These are phyloP conservation scores for Yamagishiella unicocca DNA, from an alignment of 139 green algal species.

Conservation along the genomic window DNA sequence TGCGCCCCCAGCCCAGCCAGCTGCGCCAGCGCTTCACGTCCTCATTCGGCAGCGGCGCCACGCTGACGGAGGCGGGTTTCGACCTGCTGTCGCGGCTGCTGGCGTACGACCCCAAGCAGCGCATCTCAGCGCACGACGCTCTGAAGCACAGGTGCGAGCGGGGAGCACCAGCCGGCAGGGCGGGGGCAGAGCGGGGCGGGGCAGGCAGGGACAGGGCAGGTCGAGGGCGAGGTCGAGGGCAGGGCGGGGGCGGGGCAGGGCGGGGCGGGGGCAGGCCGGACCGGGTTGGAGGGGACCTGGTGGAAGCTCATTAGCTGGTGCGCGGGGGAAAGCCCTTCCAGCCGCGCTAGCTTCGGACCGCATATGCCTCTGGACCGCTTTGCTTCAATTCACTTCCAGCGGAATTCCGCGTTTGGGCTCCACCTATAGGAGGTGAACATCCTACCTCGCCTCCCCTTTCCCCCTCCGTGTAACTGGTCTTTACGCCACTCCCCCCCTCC, in stretches of 20 bases:
- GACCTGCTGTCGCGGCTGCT: slow-evolving; percentile 65
- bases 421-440: no score
- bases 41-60: slow-evolving; percentile 40
- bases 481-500: not conserved
- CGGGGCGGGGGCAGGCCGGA: not conserved
- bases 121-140: slow-evolving; percentile 58
- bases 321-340: no score
- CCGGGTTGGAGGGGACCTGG: not conserved
- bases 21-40: slow-evolving; percentile 52
- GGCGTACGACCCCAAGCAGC: slow-evolving; percentile 56
- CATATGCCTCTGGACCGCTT: no score
- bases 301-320: no score
- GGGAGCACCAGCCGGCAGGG: no score
- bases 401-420: no score
- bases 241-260: not conserved
- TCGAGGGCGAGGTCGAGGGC: not conserved
- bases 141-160: slow-evolving; percentile 56
- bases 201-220: no score
- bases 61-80: slow-evolving; percentile 58
- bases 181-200: no score
- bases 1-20: slow-evolving; percentile 45
- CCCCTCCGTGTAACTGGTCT: no score
- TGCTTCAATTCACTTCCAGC: no score
- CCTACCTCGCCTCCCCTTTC: not conserved
- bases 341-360: no score